A percentile compares a stretch with the other conserved stretches of the same genome.
Conservation (phyloP, 148 eudicot species). For the Amaranthus hypochondriacus region DNA sequence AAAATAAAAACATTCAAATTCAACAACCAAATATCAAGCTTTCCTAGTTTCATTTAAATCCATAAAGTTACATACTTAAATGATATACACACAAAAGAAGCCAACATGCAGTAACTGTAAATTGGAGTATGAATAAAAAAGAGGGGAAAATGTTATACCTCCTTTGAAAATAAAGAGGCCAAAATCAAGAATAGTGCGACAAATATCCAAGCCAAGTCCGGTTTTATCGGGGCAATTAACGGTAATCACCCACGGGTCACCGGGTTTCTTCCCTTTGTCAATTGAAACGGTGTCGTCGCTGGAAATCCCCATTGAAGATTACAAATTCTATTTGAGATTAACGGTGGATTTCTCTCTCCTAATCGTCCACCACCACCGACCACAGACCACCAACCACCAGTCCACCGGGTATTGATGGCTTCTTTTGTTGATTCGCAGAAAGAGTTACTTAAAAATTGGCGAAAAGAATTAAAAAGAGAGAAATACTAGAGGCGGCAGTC, state of each 20-base stretch:
- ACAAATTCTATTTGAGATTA: neutral
- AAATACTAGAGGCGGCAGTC: neutral
- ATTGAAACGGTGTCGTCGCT: slow-evolving; percentile 59
- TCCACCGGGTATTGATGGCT: slow-evolving; percentile 9
- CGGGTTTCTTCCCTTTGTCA: slow-evolving; percentile 50
- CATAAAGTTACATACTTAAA: neutral
- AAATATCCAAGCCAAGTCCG: slow-evolving; percentile 76
- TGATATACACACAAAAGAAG: neutral
- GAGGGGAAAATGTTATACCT: slow-evolving; percentile 29
- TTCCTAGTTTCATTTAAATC: neutral
- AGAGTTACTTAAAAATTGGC: neutral
- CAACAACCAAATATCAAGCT: neutral
- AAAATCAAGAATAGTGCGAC: slow-evolving; percentile 66
- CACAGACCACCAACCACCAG: neutral
- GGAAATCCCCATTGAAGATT: slow-evolving; percentile 32
- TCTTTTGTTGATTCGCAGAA: neutral
- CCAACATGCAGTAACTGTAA: neutral
- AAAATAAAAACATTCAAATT: neutral
- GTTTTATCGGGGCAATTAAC: slow-evolving; percentile 78
- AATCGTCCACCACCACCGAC: neutral
- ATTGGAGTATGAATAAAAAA: neutral
- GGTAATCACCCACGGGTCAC: slow-evolving; percentile 63
- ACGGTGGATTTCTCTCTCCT: neutral
- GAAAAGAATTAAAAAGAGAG: neutral
- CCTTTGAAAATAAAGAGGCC: slow-evolving; percentile 63